Percentiles rank a stretch among this genome's conserved stretches.
phyloP scores from a whole-genome alignment of 805 yeast genomes.

The Monosporozyma unispora region DNA sequence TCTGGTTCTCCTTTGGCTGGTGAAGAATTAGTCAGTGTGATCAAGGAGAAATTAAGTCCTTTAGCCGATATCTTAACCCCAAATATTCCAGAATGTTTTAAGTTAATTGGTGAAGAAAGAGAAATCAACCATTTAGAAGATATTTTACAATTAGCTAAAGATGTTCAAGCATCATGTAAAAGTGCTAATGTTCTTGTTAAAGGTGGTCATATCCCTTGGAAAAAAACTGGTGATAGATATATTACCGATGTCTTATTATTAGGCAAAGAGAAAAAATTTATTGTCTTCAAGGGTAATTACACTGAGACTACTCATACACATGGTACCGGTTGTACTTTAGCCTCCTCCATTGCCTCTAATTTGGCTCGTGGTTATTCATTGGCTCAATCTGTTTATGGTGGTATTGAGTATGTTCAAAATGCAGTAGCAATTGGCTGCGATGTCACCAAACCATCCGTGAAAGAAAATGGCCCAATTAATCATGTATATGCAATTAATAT shows the following conservation, averaged over 20 bases:
- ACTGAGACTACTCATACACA: slow-evolving; percentile 52
- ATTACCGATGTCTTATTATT: slow-evolving; percentile 50
- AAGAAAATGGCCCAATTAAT: slow-evolving; percentile 68
- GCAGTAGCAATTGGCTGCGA: slow-evolving; percentile 44
- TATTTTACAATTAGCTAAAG: slow-evolving; percentile 31
- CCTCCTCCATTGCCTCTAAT: slow-evolving; percentile 72
- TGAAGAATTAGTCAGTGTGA: slow-evolving; percentile 30
- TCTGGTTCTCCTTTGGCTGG: slow-evolving; percentile 58
- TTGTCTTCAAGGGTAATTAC: slow-evolving; percentile 40
- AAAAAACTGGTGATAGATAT: slow-evolving; percentile 20
- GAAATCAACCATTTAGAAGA: slow-evolving; percentile 34
- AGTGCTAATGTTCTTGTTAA: slow-evolving; percentile 55
- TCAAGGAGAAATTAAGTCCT: slow-evolving; percentile 40
- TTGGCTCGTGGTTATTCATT: slow-evolving; percentile 48
- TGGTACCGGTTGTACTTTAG: slow-evolving; percentile 87
- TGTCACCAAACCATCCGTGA: slow-evolving; percentile 29
- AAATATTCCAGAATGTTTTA: slow-evolving; percentile 57
- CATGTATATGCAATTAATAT: slow-evolving; percentile 40
- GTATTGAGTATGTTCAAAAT: slow-evolving; percentile 57
- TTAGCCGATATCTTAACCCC: slow-evolving; percentile 64
- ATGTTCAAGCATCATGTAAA: slow-evolving; percentile 32
- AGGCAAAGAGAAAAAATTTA: slow-evolving; percentile 28
- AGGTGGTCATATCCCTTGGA: slow-evolving; percentile 69
- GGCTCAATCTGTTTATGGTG: slow-evolving; percentile 41
- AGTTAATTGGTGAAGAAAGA: slow-evolving; percentile 23